Percentiles rank a stretch among this genome's conserved stretches.
Conservation (phyloP, 306 rosid species). For the Cucumis hystrix region DNA sequence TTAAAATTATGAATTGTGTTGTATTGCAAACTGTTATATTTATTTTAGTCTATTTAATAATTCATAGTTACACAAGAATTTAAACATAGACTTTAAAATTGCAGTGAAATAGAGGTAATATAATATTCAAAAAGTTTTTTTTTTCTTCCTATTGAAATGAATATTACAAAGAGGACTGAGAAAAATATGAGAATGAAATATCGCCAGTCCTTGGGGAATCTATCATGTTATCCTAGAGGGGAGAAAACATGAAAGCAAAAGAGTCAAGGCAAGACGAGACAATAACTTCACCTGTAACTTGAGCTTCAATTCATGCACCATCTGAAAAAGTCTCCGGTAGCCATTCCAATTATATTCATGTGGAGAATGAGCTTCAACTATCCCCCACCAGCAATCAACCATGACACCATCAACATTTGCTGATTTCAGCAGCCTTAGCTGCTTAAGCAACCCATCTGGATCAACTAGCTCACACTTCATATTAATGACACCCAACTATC, state of each 20-base stretch:
- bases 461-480: constrained; percentile 92
- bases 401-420: constrained; percentile 67
- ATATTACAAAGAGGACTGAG: not conserved
- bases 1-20: not conserved
- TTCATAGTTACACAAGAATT: not conserved
- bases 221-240: not conserved
- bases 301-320: constrained; percentile 72
- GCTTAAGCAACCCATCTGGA: constrained; percentile 79
- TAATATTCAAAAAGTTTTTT: not conserved
- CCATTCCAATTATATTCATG: constrained; percentile 97
- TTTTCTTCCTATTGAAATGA: not conserved
- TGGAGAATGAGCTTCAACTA: constrained; percentile 91
- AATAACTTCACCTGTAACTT: constrained; percentile 62
- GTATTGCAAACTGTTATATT: not conserved
- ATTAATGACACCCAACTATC: constrained; percentile 79
- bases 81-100: not conserved
- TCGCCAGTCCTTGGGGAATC: not conserved
- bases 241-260: not conserved
- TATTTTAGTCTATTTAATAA: not conserved
- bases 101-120: not conserved
- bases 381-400: constrained; percentile 99
- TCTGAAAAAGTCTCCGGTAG: constrained; percentile 84
- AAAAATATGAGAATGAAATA: not conserved
- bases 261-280: not conserved
- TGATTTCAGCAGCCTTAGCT: constrained; percentile 76